These are phyloP conservation scores for Waitea zeae DNA, from an alignment of 1,284 basidiomycete species.

Conservation along the genomic window DNA sequence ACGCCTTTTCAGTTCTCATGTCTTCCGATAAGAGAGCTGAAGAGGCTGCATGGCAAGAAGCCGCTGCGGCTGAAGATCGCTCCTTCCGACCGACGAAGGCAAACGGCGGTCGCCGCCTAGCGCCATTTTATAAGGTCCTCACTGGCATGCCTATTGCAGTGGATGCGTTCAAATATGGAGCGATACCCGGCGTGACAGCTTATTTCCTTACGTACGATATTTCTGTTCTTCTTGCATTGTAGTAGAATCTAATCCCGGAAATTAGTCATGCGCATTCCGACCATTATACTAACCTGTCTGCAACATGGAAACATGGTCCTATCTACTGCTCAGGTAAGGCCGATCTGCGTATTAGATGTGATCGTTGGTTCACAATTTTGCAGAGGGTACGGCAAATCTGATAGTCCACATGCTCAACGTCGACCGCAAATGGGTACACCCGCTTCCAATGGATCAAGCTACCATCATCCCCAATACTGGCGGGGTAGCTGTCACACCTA, in stretches of 20 bases:
- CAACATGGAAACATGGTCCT: conserved; percentile 77
- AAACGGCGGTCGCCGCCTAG: conserved; percentile 48
- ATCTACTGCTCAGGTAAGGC: conserved; percentile 81
- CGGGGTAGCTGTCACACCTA: conserved; percentile 80
- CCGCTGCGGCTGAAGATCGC: conserved; percentile 32
- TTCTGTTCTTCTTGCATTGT: not conserved
- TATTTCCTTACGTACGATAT: conserved; percentile 66
- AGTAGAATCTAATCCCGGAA: no score
- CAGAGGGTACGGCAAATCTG: conserved; percentile 72
- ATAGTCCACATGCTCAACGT: conserved; percentile 84
- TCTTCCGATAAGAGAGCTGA: conserved; percentile 64
- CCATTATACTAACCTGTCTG: conserved; percentile 82
- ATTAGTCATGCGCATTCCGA: conserved; percentile 84
- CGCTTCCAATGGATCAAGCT: conserved; percentile 68
- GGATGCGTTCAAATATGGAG: conserved; percentile 87
- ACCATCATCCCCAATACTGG: conserved; percentile 67
- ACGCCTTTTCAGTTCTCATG: conserved; percentile 75
- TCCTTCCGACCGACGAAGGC: conserved; percentile 26
- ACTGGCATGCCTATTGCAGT: conserved; percentile 96
- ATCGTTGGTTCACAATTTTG: not conserved
- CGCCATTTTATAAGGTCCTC: conserved; percentile 92
- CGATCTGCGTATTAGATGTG: not conserved
- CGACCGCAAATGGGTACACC: conserved; percentile 72
- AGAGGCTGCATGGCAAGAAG: conserved; percentile 73
- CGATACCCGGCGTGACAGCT: conserved; percentile 74